Conservation (phyloP, 805 yeast genomes). For the Kuraishia molischiana region DNA sequence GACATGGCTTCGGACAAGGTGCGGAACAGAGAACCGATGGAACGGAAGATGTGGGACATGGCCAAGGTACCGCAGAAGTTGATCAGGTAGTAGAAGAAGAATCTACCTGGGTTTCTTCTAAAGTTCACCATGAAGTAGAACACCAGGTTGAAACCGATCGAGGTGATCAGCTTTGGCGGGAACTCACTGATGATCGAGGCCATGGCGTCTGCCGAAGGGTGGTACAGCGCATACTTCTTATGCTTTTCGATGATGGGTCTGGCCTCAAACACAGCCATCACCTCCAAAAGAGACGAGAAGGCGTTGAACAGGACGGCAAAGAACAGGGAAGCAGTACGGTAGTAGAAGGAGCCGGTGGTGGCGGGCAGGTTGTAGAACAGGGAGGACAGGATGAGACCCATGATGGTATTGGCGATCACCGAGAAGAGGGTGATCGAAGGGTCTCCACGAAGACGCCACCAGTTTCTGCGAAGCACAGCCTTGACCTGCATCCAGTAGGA, state of each 20-base stretch:
- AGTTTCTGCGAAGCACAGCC: conserved; percentile 33
- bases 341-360: conserved; percentile 37
- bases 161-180: conserved; percentile 36
- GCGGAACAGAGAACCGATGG: conserved; percentile 37
- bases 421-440: conserved; percentile 33
- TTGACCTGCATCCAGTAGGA: conserved; percentile 42
- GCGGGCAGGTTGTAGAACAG: conserved; percentile 40
- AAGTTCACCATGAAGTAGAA: conserved; percentile 46
- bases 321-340: conserved; percentile 57
- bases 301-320: conserved; percentile 58
- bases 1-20: conserved; percentile 47
- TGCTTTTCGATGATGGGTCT: conserved; percentile 53
- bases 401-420: conserved; percentile 33
- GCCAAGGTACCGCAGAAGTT: conserved; percentile 32
- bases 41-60: conserved; percentile 47
- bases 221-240: conserved; percentile 44
- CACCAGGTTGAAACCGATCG: conserved; percentile 36
- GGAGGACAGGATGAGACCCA: conserved; percentile 49
- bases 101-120: conserved; percentile 39
- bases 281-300: conserved; percentile 49
- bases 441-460: conserved; percentile 40
- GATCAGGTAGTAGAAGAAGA: conserved; percentile 41
- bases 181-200: conserved; percentile 42
- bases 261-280: conserved; percentile 42
- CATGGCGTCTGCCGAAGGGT: conserved; percentile 50